These are phyloP conservation scores for Talaromyces piceae DNA, from an alignment of 2,329 filamentous ascomycete genomes.

Conservation along the genomic window DNA sequence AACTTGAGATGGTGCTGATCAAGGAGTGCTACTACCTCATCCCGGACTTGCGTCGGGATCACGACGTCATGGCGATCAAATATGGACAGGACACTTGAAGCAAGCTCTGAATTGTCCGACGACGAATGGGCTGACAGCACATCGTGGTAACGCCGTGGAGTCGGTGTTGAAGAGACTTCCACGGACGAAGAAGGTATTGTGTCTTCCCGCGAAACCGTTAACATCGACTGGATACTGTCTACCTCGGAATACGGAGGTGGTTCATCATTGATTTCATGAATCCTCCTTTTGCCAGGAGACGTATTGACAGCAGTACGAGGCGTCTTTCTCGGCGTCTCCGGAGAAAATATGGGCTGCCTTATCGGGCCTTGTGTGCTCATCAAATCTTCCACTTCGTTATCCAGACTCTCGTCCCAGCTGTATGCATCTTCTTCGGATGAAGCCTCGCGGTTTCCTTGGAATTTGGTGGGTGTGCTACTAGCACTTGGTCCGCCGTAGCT, in stretches of 20 bases:
- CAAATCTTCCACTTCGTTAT: conserved; percentile 21
- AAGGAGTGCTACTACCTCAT: conserved; percentile 39
- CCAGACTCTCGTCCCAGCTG: conserved; percentile 30
- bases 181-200: conserved; percentile 17
- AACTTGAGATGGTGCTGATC: conserved; percentile 50
- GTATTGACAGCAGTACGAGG: conserved; percentile 24
- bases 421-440: conserved; percentile 28
- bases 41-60: conserved; percentile 26
- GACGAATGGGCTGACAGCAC: conserved; percentile 16
- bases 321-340: conserved; percentile 31
- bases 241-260: conserved; percentile 9
- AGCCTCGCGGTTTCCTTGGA: background rate
- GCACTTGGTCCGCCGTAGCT: background rate
- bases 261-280: conserved; percentile 18
- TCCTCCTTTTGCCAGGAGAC: conserved; percentile 32
- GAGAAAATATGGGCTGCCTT: conserved; percentile 24
- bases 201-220: background rate
- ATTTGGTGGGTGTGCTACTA: conserved; percentile 1
- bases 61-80: conserved; percentile 28
- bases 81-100: conserved; percentile 22
- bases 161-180: conserved; percentile 27
- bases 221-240: background rate
- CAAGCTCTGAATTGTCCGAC: conserved; percentile 17
- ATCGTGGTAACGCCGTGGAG: conserved; percentile 23
- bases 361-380: conserved; percentile 10